A percentile compares a stretch with the other conserved stretches of the same genome.
Conservation (phyloP, 2,329 filamentous ascomycete genomes). For the Fusarium nurragi region DNA sequence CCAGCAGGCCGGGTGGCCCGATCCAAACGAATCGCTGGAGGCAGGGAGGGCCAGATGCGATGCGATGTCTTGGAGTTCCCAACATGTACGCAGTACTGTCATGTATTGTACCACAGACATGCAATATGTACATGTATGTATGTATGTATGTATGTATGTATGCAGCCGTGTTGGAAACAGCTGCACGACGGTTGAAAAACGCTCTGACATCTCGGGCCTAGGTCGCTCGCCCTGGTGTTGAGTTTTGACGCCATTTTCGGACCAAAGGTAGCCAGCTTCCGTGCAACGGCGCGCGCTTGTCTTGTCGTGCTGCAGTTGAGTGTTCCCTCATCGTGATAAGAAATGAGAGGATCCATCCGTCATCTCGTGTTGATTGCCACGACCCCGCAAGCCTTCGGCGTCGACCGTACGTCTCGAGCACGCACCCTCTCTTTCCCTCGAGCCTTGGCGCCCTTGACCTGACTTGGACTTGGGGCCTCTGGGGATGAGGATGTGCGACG, state of each 20-base stretch:
- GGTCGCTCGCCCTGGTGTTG: background rate
- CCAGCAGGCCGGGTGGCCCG: constrained; percentile 34
- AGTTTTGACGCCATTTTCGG: constrained; percentile 14
- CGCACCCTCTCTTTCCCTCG: constrained; percentile 1
- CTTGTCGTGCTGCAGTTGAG: background rate
- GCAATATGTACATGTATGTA: background rate
- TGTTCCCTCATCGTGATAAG: constrained; percentile 19
- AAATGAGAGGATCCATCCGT: constrained; percentile 46
- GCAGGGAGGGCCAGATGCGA: constrained; percentile 26
- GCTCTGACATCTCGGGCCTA: constrained; percentile 7
- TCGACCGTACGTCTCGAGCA: constrained; percentile 35
- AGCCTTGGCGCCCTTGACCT: background rate
- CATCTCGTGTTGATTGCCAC: constrained; percentile 46
- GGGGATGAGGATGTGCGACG: constrained; percentile 17
- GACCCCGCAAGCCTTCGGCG: constrained; percentile 43
- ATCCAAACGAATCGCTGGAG: constrained; percentile 32
- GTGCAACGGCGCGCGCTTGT: constrained; percentile 11
- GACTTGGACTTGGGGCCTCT: constrained; percentile 18
- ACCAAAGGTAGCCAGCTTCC: background rate
- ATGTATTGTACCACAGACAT: background rate
- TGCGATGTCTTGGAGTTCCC: constrained; percentile 5
- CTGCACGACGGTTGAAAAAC: constrained; percentile 30
- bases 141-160: background rate
- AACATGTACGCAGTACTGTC: background rate
- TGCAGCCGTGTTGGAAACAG: background rate